phyloP scores from a whole-genome alignment of 129 eudicot species.

The Flaveria brownii region DNA sequence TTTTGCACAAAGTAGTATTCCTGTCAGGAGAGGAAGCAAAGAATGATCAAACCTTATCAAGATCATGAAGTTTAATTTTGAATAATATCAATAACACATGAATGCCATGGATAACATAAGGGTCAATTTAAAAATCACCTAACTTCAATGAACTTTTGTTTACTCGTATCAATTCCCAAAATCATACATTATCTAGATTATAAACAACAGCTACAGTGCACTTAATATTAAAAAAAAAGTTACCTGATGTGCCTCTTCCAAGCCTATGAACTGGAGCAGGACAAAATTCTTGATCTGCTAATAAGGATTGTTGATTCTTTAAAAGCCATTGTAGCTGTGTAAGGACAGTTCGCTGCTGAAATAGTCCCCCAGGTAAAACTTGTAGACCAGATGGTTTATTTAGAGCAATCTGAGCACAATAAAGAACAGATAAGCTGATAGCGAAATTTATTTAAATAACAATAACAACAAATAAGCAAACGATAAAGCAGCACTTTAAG shows the following conservation, averaged over 20 bases:
- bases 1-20: constrained; percentile 95
- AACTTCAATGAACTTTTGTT: background rate
- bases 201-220: constrained; percentile 10
- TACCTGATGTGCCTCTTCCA: constrained; percentile 97
- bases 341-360: constrained; percentile 84
- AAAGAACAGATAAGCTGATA: background rate
- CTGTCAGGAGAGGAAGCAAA: constrained; percentile 36
- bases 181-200: constrained; percentile 2
- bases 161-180: background rate
- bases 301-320: constrained; percentile 18
- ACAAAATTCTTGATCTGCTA: constrained; percentile 37
- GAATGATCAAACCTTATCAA: background rate
- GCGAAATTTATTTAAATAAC: background rate
- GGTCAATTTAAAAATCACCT: background rate
- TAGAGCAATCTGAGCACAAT: constrained; percentile 66
- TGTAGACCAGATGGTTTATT: constrained; percentile 94
- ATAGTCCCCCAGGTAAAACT: constrained; percentile 91
- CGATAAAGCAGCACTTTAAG: background rate
- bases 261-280: constrained; percentile 97
- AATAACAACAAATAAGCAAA: constrained; percentile 9
- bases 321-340: constrained; percentile 80
- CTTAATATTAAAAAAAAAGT: constrained; percentile 1
- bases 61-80: background rate
- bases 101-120: background rate
- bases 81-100: background rate